Conservation (phyloP, 352 stramenopile genomes). For the Pythium rishiriense region DNA sequence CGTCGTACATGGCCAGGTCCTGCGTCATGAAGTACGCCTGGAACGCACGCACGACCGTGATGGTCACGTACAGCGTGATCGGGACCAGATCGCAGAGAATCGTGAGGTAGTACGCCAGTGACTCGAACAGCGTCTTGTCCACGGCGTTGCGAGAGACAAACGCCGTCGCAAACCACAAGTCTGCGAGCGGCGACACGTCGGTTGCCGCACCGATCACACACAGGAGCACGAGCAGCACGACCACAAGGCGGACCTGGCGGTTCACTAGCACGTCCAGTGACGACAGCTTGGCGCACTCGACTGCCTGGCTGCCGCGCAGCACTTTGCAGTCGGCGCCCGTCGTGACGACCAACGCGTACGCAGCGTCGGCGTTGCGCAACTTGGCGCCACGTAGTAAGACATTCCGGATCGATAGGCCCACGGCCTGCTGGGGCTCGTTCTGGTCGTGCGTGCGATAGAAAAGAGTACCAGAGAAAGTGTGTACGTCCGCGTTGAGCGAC, state of each 20-base stretch:
- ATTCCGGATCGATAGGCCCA: slow-evolving; percentile 75
- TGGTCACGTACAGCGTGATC: slow-evolving; percentile 85
- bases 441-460: slow-evolving; percentile 36
- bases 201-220: slow-evolving; percentile 62
- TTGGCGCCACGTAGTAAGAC: slow-evolving; percentile 87
- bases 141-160: slow-evolving; percentile 30
- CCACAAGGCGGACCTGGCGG: slow-evolving; percentile 73
- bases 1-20: slow-evolving; percentile 84
- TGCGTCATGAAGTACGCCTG: slow-evolving; percentile 84
- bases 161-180: slow-evolving; percentile 34
- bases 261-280: slow-evolving; percentile 82
- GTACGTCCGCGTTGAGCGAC: slow-evolving; percentile 71
- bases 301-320: slow-evolving; percentile 68
- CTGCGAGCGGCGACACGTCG: slow-evolving; percentile 54
- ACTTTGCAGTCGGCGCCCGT: slow-evolving; percentile 91
- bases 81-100: slow-evolving; percentile 79
- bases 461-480: slow-evolving; percentile 60
- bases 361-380: slow-evolving; percentile 86
- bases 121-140: slow-evolving; percentile 47
- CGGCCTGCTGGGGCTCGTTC: slow-evolving; percentile 6
- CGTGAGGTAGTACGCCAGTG: slow-evolving; percentile 82
- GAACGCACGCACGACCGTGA: slow-evolving; percentile 83
- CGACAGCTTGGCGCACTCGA: slow-evolving; percentile 55
- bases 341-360: slow-evolving; percentile 91
- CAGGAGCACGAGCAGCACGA: slow-evolving; percentile 61